Conservation (phyloP, 805 yeast genomes). For the Cyberlindnera euphorbiae region DNA sequence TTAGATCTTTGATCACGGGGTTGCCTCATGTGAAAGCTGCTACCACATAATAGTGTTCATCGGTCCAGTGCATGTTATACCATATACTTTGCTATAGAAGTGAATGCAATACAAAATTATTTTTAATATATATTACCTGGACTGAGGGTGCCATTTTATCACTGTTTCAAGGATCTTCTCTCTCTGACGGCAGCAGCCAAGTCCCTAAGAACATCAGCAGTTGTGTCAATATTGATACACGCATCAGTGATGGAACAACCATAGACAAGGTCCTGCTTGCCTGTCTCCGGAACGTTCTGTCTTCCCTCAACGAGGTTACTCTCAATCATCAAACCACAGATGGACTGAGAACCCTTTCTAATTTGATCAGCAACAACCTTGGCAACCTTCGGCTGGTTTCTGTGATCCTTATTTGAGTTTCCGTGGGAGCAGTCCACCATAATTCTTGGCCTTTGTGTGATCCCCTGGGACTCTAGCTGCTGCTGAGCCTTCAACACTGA, state of each 20-base stretch:
- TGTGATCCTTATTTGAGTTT: constrained; percentile 84
- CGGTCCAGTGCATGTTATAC: too few species aligned
- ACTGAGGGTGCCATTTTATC: too few species aligned
- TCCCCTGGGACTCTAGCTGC: constrained; percentile 44
- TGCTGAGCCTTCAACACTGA: constrained; percentile 64
- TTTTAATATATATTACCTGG: too few species aligned
- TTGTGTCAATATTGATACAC: constrained; percentile 86
- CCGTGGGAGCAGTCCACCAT: constrained; percentile 99
- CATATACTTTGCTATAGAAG: too few species aligned
- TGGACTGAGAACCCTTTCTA: constrained; percentile 61
- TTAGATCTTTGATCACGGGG: too few species aligned
- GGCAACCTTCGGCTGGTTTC: constrained; percentile 90
- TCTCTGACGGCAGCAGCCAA: constrained; percentile 76
- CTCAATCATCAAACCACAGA: constrained; percentile 97
- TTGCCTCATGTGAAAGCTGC: too few species aligned
- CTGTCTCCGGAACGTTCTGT: constrained; percentile 79
- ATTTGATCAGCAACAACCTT: constrained; percentile 74
- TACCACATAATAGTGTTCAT: too few species aligned
- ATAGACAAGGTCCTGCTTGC: constrained; percentile 71
- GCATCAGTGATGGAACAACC: constrained; percentile 98
- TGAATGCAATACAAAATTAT: too few species aligned
- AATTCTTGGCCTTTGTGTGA: constrained; percentile 49
- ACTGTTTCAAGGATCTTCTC: constrained; percentile 46
- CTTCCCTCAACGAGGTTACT: constrained; percentile 88
- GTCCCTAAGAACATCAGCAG: constrained; percentile 63